Base-by-base conservation (phyloP, 2,329 filamentous ascomycete species). In the Fusarium sp. region DNA sequence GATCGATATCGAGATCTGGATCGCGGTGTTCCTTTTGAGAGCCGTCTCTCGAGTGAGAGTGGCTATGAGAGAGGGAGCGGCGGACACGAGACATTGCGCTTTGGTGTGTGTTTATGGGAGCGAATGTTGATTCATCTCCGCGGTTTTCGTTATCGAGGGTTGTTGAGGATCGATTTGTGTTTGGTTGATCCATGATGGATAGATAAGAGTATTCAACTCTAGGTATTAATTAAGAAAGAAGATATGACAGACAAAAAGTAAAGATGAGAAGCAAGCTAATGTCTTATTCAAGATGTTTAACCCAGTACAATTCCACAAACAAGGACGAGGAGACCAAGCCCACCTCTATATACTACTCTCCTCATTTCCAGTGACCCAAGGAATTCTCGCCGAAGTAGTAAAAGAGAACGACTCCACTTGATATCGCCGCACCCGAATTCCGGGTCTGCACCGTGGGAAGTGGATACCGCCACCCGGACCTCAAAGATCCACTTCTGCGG, bases 1-100 rank as follows among this genome's bases (percentile, higher is more conserved):
- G 84, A 72, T 91, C 84, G 51, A 85, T 74, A 71, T 87, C 85
- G 50, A 83, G 74, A 26, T 80, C 71, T 10, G 82, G 81, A 65
- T 84, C 81, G 44, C 75, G 74, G 13, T 69, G 50, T 60, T 82
- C 81, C 62, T 82, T 82, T 10, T 37, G 75, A 10, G 71, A 69
- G 16, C 56, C 41, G 30, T 69, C 61, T 28, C 49, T 52, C 28
- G 49, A 52, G 31, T 63, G 56, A 44, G 63, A 59, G 34, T 57
- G 57, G 14, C 57, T 45, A 19, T 61, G 58, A 34, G 75, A 75
- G 25, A 74, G 64, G 16, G 76, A 77, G 34, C 67, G 61, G 19
- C 71, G 76, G 26, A 67, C 58, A 10, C 67, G 67, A 39, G 57
- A 62, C 52, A 54, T 52, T 49, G 63, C 52, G 51, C 60, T 71